Conservation (phyloP, 2,329 filamentous ascomycete genomes). For the Bipolaris bicolor region DNA sequence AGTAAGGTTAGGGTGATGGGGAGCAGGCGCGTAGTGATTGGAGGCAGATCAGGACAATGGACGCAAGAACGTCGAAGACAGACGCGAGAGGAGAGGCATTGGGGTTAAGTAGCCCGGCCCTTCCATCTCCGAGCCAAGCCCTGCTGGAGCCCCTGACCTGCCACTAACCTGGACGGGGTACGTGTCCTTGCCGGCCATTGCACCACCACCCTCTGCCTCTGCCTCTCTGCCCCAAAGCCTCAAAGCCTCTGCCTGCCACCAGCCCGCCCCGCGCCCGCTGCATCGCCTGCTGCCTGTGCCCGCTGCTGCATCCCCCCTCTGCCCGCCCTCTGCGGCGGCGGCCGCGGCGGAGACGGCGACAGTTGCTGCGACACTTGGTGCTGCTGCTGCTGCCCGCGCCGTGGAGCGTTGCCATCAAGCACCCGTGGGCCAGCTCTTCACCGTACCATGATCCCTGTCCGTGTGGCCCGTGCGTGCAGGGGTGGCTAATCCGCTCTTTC, state of each 20-base stretch:
- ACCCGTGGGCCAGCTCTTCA: constrained; percentile 2
- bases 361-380: too few relatives aligned
- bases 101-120: constrained; percentile 28
- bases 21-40: constrained; percentile 40
- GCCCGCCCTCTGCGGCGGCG: background rate
- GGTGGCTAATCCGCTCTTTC: constrained; percentile 21
- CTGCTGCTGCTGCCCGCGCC: background rate
- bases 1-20: constrained; percentile 18
- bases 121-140: constrained; percentile 32
- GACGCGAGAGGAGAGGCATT: constrained; percentile 26
- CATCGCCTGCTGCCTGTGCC: too few relatives aligned
- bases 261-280: background rate
- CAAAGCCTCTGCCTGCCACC: background rate
- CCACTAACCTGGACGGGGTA: constrained; percentile 26
- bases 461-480: constrained; percentile 15
- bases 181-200: constrained; percentile 20
- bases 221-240: background rate
- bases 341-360: too few relatives aligned
- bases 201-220: constrained; percentile 6
- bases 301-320: background rate
- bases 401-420: constrained; percentile 2
- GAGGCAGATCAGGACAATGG: constrained; percentile 41
- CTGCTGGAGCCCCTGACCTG: constrained; percentile 36
- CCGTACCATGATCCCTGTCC: constrained; percentile 18
- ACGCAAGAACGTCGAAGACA: constrained; percentile 25